Base-by-base conservation (phyloP, 2,329 filamentous ascomycete genomes). In the Colletotrichum sp. region DNA sequence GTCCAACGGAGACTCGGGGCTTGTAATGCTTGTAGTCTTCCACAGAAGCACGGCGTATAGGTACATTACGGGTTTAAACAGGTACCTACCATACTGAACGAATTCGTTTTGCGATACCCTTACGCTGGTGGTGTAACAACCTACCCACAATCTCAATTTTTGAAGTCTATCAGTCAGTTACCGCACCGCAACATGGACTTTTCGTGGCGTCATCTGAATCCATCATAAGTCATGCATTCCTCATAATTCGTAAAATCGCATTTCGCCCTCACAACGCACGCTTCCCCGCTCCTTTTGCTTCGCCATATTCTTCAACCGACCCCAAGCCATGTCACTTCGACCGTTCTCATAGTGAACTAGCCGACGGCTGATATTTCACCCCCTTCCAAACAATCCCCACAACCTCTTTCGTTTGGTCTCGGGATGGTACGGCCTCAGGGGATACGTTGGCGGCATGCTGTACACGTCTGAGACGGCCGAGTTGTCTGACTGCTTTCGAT, bases 381-480 rank as follows among this genome's bases (percentile, higher is more conserved):
- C 55, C 61, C 39, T n/a, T n/a, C 39, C 26, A 32, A 77, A 74
- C 7, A 74, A 55, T 5, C 71, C 34, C 76, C 74, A 77, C n/a
- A 77, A 65, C 7, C 39, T 67, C 21, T 55, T 77, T 10, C 34
- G 48, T 28, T 57, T 71, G n/a, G 57, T 18, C 10, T 74, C 30
- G 4, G 70, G 34, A 10, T 63, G 43, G 16, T 71, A 71, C 18
- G 74, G 76, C 24, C 67, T 65, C 36, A 77, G 52, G n/a, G 76
- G 76, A 24, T 74, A 77, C 10, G 67, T 77, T 12, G 74, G 76
- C 14, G 28, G 39, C 5, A 57, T 16, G 12, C 18, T 68, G n/a
- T 66, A 48, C 21, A 65, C 72, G 6, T 67, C 68, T 9, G 30
- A 26, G 10, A 28, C 21, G 18, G 21, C 60, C 28, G 68, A 43